phyloP scores from a whole-genome alignment of 495 filamentous ascomycete genomes.

The Lasiosphaeria hispida region DNA sequence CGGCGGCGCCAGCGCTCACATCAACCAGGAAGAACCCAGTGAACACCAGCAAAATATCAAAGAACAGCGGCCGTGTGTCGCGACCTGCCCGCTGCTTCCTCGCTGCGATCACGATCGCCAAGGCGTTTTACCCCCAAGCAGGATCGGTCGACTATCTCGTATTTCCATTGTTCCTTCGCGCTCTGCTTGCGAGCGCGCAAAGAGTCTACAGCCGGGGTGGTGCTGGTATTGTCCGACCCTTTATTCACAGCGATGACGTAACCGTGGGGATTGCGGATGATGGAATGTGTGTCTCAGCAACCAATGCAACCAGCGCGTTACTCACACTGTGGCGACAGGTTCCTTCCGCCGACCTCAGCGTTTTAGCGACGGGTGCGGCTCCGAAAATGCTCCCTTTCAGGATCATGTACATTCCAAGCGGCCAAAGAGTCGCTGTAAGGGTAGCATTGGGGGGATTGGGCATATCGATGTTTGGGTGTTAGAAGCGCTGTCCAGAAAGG shows the following conservation, averaged over 20 bases:
- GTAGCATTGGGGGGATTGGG: too few relatives aligned
- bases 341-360: conserved; percentile 7
- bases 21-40: background rate
- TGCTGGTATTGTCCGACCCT: conserved; percentile 20
- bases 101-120: background rate
- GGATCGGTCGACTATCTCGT: conserved; percentile 1
- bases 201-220: conserved; percentile 16
- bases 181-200: background rate
- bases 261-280: conserved; percentile 18
- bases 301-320: conserved; percentile 16
- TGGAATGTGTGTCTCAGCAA: conserved; percentile 29
- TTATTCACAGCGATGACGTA: conserved; percentile 35
- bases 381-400: too few relatives aligned
- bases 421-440: too few relatives aligned
- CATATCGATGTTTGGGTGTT: too few relatives aligned
- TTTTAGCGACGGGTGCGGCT: too few relatives aligned
- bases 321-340: conserved; percentile 30
- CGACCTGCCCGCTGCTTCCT: background rate
- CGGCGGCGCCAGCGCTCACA: background rate
- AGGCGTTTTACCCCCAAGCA: background rate
- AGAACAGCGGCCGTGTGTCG: background rate
- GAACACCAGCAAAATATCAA: too few relatives aligned
- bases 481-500: too few relatives aligned
- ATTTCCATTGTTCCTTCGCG: background rate
- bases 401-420: too few relatives aligned